Evolutionary conservation across 805 yeast species (phyloP).

Genomic region (Wickerhamomyces hampshirensis): DNA sequence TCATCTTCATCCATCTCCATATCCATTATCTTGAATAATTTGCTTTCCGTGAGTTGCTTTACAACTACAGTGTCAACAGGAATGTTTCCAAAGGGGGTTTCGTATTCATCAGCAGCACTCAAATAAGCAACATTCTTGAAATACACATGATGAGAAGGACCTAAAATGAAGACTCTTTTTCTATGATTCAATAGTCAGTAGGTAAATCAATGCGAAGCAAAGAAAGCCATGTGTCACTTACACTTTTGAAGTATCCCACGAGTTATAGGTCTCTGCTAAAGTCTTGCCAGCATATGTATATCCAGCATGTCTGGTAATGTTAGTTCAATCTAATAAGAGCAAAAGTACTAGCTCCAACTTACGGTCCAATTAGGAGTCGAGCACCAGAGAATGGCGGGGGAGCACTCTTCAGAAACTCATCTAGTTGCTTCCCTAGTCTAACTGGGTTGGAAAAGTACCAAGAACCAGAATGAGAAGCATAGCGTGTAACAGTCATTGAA

Average conservation of each 20-base stretch:
- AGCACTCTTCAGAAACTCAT: slow-evolving; percentile 37
- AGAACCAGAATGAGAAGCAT: slow-evolving; percentile 73
- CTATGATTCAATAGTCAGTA: slow-evolving; percentile 19
- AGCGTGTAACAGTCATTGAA: slow-evolving; percentile 10
- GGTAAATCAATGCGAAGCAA: neutral
- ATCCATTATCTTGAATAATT: slow-evolving; percentile 52
- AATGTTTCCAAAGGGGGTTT: slow-evolving; percentile 80
- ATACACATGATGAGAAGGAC: slow-evolving; percentile 91
- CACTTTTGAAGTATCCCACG: slow-evolving; percentile 56
- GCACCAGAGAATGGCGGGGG: slow-evolving; percentile 34
- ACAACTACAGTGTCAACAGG: slow-evolving; percentile 54
- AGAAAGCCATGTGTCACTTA: slow-evolving; percentile 10
- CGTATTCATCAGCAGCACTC: slow-evolving; percentile 49
- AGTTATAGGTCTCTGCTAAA: slow-evolving; percentile 70
- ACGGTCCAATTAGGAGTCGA: slow-evolving; percentile 54
- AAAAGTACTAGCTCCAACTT: slow-evolving; percentile 12
- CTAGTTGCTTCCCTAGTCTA: slow-evolving; percentile 46
- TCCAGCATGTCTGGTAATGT: slow-evolving; percentile 70
- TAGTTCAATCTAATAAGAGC: slow-evolving; percentile 2
- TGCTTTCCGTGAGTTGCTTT: slow-evolving; percentile 32
- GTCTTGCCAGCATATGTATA: slow-evolving; percentile 75
- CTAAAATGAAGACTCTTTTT: slow-evolving; percentile 71
- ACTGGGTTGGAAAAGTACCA: slow-evolving; percentile 64
- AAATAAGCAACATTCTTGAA: slow-evolving; percentile 56
- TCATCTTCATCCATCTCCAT: slow-evolving; percentile 69